These are phyloP conservation scores for Backusella morwellensis DNA, from an alignment of 192 early-diverging fungal species.

Conservation along the genomic window DNA sequence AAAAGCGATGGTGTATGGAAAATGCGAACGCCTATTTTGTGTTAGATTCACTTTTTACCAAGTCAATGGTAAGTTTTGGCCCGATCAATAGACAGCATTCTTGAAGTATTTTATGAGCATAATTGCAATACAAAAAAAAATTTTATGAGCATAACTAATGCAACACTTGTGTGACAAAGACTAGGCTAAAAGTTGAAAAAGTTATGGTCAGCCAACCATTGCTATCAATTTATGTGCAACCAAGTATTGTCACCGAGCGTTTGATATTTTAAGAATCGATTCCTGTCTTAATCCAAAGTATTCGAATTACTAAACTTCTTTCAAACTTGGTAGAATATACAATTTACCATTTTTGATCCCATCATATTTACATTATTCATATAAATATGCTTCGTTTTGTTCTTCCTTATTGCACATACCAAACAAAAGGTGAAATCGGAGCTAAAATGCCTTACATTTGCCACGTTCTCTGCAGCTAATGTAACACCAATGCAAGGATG, in stretches of 20 bases:
- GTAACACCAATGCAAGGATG: conserved; percentile 2
- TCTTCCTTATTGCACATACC: neutral
- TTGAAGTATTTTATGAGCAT: neutral
- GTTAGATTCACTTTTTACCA: neutral
- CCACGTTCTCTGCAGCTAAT: conserved; percentile 15
- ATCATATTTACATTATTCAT: no score
- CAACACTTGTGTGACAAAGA: neutral
- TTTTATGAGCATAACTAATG: neutral
- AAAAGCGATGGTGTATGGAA: neutral
- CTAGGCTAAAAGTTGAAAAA: neutral
- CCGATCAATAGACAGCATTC: neutral
- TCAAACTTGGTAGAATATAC: neutral
- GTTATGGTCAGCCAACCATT: neutral
- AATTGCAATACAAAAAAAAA: no score
- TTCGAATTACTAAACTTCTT: neutral
- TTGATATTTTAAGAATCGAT: neutral
- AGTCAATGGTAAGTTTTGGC: neutral
- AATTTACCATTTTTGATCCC: no score
- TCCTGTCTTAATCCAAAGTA: neutral
- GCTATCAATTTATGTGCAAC: neutral
- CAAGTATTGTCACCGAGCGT: neutral
- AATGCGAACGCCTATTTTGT: neutral
- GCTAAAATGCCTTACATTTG: neutral
- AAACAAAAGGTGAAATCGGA: neutral
- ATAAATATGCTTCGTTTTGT: neutral